Conservation (phyloP, 192 early-diverging fungal genomes). For the Podila epicladia region DNA sequence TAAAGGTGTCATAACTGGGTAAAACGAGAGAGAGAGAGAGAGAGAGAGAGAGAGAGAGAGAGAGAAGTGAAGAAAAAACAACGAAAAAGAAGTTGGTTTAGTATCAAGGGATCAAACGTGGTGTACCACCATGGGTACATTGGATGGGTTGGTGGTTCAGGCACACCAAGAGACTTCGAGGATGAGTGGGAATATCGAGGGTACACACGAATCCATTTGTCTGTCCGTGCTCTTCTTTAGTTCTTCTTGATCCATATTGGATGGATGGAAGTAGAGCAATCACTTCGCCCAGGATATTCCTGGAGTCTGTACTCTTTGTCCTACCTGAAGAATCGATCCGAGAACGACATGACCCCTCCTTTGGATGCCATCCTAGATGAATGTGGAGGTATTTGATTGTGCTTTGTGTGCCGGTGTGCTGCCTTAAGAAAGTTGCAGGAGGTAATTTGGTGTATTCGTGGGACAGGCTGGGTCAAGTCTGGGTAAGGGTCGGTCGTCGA, state of each 20-base stretch:
- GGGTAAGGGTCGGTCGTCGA: not conserved
- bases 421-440: not conserved
- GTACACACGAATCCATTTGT: too few species aligned
- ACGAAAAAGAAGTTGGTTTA: not conserved
- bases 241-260: too few species aligned
- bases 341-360: slow-evolving; percentile 36
- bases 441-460: not conserved
- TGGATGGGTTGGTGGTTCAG: not conserved
- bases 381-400: not conserved
- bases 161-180: too few species aligned
- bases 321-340: slow-evolving; percentile 49
- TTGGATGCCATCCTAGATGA: slow-evolving; percentile 5
- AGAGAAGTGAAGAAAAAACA: not conserved
- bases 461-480: not conserved
- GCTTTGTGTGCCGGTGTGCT: not conserved
- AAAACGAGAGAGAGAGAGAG: not conserved
- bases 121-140: not conserved
- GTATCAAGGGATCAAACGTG: not conserved
- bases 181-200: too few species aligned
- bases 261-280: too few species aligned
- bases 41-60: not conserved
- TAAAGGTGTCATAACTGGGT: slow-evolving; percentile 44
- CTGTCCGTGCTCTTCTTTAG: too few species aligned
- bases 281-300: too few species aligned
- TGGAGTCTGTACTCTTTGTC: not conserved